Percentiles rank a stretch among this genome's conserved stretches.
Evolutionary conservation across 768 basidiomycete species (phyloP).

Genomic region (Tulasnella sp.): DNA sequence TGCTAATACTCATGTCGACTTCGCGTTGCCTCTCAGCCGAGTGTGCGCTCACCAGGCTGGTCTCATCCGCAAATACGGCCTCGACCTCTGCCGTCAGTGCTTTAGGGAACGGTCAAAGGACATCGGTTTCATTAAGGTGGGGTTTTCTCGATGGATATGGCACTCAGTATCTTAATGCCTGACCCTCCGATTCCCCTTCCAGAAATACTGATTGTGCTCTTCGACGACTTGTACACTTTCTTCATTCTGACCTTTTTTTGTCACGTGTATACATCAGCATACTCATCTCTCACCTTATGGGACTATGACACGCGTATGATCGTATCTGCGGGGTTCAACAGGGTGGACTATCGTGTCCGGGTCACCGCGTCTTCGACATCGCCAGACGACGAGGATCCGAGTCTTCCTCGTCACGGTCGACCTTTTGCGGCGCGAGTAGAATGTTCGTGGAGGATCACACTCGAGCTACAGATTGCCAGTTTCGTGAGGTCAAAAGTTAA

Average conservation of each 20-base stretch:
- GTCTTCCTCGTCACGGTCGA: no score
- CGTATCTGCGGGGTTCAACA: no score
- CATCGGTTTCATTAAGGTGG: slow-evolving; percentile 90
- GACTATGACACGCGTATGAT: background rate
- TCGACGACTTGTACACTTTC: background rate
- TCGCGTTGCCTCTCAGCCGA: slow-evolving; percentile 42
- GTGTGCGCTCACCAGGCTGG: slow-evolving; percentile 95
- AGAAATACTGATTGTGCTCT: background rate
- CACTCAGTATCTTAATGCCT: background rate
- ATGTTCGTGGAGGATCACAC: no score
- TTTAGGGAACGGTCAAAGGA: slow-evolving; percentile 92
- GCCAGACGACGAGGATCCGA: no score
- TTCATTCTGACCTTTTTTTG: background rate
- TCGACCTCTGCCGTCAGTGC: slow-evolving; percentile 96
- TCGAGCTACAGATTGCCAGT: no score
- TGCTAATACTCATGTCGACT: background rate
- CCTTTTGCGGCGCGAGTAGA: no score
- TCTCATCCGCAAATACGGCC: slow-evolving; percentile 94
- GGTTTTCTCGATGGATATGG: background rate
- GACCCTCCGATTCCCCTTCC: background rate
- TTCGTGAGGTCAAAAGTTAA: no score
- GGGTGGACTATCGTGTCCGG: no score
- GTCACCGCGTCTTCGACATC: no score
- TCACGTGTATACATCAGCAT: background rate
- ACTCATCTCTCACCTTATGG: background rate